phyloP scores from a whole-genome alignment of 2,329 filamentous ascomycete genomes.

The Annulohypoxylon truncatum region DNA sequence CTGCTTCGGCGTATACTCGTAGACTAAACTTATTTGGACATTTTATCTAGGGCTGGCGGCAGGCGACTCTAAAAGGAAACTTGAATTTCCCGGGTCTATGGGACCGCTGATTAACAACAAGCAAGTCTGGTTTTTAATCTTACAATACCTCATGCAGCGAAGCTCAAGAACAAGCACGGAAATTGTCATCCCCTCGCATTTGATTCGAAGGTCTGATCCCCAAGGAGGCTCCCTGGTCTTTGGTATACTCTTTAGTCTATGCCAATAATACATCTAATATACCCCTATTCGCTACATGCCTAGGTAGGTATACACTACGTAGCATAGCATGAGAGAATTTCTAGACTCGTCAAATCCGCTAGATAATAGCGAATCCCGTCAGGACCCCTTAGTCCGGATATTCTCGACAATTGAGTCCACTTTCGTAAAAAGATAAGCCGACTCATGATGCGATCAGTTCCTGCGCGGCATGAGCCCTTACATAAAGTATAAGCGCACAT shows the following conservation, averaged over 20 bases:
- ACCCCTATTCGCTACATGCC: background rate
- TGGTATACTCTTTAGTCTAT: conserved; percentile 1
- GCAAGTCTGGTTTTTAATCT: conserved; percentile 26
- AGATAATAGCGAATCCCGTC: conserved; percentile 1
- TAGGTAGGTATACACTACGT: background rate
- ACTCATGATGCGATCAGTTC: conserved; percentile 2
- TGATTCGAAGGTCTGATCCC: conserved; percentile 17
- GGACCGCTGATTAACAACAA: conserved; percentile 33
- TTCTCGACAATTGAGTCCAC: conserved; percentile 14
- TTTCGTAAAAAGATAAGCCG: background rate
- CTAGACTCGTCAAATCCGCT: conserved; percentile 14
- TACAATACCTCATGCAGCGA: conserved; percentile 33
- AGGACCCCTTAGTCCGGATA: conserved; percentile 2
- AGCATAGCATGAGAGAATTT: conserved; percentile 7
- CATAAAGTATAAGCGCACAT: conserved; percentile 1
- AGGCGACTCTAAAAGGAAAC: conserved; percentile 32
- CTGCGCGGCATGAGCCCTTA: conserved; percentile 2
- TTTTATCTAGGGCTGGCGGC: conserved; percentile 23
- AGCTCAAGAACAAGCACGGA: conserved; percentile 22
- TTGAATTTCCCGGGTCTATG: conserved; percentile 37
- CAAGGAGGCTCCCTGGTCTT: background rate
- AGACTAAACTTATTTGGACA: conserved; percentile 29
- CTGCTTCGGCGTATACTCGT: background rate
- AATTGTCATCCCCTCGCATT: conserved; percentile 21
- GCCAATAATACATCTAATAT: background rate